A percentile compares a stretch with the other conserved stretches of the same genome.
Conservation (phyloP, 768 basidiomycete species). For the Cantharellus cinnabarinus region DNA sequence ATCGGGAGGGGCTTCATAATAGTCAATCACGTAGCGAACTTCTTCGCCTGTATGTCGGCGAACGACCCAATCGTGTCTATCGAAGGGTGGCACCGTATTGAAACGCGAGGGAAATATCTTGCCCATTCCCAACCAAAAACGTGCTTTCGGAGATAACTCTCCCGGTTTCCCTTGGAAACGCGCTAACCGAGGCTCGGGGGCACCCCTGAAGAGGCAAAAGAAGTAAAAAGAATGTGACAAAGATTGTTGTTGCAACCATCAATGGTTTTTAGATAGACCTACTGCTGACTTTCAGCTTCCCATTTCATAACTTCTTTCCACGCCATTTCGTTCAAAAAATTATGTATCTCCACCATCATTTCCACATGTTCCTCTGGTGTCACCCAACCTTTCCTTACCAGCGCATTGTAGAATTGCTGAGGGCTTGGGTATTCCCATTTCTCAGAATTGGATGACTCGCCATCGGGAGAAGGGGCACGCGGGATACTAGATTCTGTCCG, state of each 20-base stretch:
- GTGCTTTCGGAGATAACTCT: constrained; percentile 85
- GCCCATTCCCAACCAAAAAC: constrained; percentile 67
- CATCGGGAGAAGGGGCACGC: constrained; percentile 21
- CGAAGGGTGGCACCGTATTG: constrained; percentile 84
- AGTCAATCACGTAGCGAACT: constrained; percentile 94
- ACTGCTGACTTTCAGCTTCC: constrained; percentile 53
- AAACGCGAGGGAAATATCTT: constrained; percentile 78
- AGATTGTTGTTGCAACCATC: not conserved
- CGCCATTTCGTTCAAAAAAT: constrained; percentile 90
- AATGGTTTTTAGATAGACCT: constrained; percentile 14
- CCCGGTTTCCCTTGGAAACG: constrained; percentile 81
- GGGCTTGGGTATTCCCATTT: constrained; percentile 94
- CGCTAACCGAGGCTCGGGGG: constrained; percentile 31
- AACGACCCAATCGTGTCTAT: constrained; percentile 95
- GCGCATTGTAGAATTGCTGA: constrained; percentile 95
- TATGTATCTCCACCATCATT: constrained; percentile 96
- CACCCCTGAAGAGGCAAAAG: not conserved
- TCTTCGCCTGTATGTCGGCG: constrained; percentile 62
- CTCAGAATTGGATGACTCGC: constrained; percentile 11
- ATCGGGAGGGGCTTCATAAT: constrained; percentile 84
- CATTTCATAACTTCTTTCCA: constrained; percentile 89
- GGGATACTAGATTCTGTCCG: constrained; percentile 77
- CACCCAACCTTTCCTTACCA: constrained; percentile 92
- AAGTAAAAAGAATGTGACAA: not conserved
- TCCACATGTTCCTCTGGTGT: constrained; percentile 92